Conservation (phyloP, 2,329 filamentous ascomycete species). For the Trichoderma hamatum region DNA sequence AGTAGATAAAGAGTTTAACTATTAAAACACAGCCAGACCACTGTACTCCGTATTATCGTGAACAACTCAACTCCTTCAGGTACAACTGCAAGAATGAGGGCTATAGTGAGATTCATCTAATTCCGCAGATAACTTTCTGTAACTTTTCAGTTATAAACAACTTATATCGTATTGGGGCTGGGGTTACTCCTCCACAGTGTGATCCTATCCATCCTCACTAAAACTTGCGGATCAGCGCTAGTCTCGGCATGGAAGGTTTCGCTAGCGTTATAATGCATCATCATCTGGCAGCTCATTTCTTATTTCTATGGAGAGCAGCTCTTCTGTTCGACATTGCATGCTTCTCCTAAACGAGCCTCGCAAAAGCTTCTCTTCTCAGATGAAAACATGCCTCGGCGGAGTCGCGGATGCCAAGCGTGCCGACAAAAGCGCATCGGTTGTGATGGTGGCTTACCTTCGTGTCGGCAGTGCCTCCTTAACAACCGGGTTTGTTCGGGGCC, state of each 20-base stretch:
- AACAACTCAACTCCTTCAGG: not conserved
- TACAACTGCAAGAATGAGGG: not conserved
- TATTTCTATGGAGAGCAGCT: not conserved
- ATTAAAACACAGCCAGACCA: not conserved
- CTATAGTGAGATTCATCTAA: not conserved
- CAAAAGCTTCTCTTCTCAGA: not conserved
- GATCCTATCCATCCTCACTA: not conserved
- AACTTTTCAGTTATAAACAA: not conserved
- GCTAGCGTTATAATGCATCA: not conserved
- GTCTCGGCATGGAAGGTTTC: not conserved
- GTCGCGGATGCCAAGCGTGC: not conserved
- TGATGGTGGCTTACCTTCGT: not conserved
- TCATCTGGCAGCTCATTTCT: not conserved
- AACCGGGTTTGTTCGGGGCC: not conserved
- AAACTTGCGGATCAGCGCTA: not conserved
- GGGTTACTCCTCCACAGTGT: too few relatives aligned
- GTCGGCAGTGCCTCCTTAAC: not conserved
- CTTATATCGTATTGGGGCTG: not conserved
- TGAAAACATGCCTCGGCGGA: not conserved
- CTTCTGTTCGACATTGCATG: not conserved
- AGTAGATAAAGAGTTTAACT: not conserved
- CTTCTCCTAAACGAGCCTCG: not conserved
- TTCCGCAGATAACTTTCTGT: not conserved
- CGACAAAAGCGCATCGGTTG: not conserved
- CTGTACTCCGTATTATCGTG: not conserved